Conservation (phyloP, 768 basidiomycete species). For the Pleurotus tuoliensis region DNA sequence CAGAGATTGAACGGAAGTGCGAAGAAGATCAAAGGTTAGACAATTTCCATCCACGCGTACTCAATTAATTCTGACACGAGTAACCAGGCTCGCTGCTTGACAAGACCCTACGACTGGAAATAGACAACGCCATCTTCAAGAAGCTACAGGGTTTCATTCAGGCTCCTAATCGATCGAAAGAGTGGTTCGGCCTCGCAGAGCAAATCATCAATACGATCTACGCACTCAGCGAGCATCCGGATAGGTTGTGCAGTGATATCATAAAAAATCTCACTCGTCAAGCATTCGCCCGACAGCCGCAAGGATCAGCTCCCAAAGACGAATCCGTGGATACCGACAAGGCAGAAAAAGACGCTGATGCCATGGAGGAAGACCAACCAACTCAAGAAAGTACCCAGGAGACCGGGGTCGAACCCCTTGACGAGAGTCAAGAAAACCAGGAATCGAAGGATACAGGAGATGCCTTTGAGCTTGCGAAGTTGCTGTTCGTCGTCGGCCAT, state of each 20-base stretch:
- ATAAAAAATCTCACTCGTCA: conserved; percentile 77
- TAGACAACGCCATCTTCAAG: conserved; percentile 83
- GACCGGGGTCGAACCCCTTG: conserved; percentile 20
- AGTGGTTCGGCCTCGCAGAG: conserved; percentile 97
- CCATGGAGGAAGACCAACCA: conserved; percentile 54
- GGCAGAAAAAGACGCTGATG: conserved; percentile 37
- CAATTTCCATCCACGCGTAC: not conserved
- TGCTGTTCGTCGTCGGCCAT: conserved; percentile 95
- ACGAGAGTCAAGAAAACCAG: conserved; percentile 6
- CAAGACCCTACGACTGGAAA: conserved; percentile 80
- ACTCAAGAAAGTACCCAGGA: conserved; percentile 27
- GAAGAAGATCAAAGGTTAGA: conserved; percentile 92
- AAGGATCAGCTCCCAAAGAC: conserved; percentile 13
- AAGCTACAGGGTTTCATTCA: conserved; percentile 81
- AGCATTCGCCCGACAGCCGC: conserved; percentile 49
- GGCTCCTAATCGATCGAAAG: conserved; percentile 74
- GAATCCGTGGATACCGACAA: conserved; percentile 9
- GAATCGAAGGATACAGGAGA: conserved; percentile 59
- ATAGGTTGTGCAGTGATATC: conserved; percentile 72
- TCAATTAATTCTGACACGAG: conserved; percentile 5
- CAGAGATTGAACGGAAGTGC: conserved; percentile 91
- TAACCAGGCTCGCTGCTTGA: conserved; percentile 76
- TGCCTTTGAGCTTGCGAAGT: conserved; percentile 84
- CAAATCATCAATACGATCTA: conserved; percentile 97
- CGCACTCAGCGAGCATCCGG: conserved; percentile 90